A percentile compares a stretch with the other conserved stretches of the same genome.
Conservation (phyloP, 2,329 filamentous ascomycete species). For the Myotisia sp. region DNA sequence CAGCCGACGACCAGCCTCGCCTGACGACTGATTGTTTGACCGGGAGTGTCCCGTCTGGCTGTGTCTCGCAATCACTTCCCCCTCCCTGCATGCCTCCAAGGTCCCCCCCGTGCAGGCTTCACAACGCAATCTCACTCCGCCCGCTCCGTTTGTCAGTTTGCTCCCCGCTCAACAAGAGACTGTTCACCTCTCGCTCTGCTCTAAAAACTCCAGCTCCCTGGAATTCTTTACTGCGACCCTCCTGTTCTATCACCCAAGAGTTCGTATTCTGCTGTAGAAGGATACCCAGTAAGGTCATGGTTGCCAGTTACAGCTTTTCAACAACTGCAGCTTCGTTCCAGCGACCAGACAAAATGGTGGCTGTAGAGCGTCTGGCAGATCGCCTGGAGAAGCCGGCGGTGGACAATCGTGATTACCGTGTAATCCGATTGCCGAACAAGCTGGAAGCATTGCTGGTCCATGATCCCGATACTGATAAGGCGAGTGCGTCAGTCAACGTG, state of each 20-base stretch:
- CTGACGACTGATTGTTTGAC: too few relatives aligned
- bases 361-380: constrained; percentile 45
- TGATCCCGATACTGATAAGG: constrained; percentile 90
- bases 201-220: too few relatives aligned
- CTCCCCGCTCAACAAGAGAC: neutral
- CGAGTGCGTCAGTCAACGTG: constrained; percentile 86
- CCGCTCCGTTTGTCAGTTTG: constrained; percentile 2
- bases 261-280: too few relatives aligned
- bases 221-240: too few relatives aligned
- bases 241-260: too few relatives aligned
- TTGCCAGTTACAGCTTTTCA: neutral
- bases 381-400: constrained; percentile 66
- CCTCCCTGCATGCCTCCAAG: constrained; percentile 13
- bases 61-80: neutral
- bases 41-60: too few relatives aligned
- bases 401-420: constrained; percentile 75
- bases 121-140: constrained; percentile 2
- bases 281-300: too few relatives aligned
- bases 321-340: neutral
- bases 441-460: constrained; percentile 87
- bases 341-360: constrained; percentile 16
- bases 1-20: too few relatives aligned
- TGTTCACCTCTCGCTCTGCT: neutral
- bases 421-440: constrained; percentile 71
- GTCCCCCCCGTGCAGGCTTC: constrained; percentile 7